Conservation (phyloP, 495 filamentous ascomycete species). For the Pseudomonodictys pantanalensis region DNA sequence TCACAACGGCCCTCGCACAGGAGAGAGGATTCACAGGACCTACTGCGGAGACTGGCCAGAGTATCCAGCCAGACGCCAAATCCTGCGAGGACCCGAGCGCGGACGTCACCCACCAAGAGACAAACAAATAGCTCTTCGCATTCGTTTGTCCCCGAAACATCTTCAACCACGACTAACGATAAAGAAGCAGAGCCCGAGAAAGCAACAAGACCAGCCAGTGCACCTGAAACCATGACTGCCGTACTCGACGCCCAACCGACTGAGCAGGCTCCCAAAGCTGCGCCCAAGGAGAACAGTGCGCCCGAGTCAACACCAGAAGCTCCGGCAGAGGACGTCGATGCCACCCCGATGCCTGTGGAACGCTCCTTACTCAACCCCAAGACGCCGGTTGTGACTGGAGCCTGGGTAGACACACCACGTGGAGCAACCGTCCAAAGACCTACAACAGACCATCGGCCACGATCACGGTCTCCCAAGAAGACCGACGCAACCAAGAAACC, state of each 20-base stretch:
- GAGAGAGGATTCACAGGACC: slow-evolving; percentile 60
- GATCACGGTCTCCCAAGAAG: slow-evolving; percentile 19
- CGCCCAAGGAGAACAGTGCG: not conserved
- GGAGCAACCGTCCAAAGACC: slow-evolving; percentile 8
- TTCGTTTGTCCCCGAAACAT: not conserved
- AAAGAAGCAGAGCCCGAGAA: not conserved
- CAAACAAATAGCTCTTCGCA: slow-evolving; percentile 6
- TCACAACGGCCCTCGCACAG: slow-evolving; percentile 31
- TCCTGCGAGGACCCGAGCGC: slow-evolving; percentile 30
- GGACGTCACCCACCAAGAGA: slow-evolving; percentile 14
- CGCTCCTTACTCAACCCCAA: slow-evolving; percentile 29
- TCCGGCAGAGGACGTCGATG: slow-evolving; percentile 9
- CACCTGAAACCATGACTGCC: not conserved
- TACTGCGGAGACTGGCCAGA: slow-evolving; percentile 62
- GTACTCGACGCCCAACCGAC: not conserved
- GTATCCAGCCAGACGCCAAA: slow-evolving; percentile 53
- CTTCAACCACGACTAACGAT: not conserved
- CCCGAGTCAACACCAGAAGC: not conserved
- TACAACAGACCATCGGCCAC: not conserved
- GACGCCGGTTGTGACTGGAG: slow-evolving; percentile 48
- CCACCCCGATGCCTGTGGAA: slow-evolving; percentile 24
- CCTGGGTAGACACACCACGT: slow-evolving; percentile 47
- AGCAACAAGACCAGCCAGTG: too few relatives aligned
- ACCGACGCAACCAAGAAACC: slow-evolving; percentile 21
- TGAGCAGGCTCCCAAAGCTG: not conserved